These are phyloP conservation scores for Boletus fagicola DNA, from an alignment of 768 basidiomycete genomes.

Conservation along the genomic window DNA sequence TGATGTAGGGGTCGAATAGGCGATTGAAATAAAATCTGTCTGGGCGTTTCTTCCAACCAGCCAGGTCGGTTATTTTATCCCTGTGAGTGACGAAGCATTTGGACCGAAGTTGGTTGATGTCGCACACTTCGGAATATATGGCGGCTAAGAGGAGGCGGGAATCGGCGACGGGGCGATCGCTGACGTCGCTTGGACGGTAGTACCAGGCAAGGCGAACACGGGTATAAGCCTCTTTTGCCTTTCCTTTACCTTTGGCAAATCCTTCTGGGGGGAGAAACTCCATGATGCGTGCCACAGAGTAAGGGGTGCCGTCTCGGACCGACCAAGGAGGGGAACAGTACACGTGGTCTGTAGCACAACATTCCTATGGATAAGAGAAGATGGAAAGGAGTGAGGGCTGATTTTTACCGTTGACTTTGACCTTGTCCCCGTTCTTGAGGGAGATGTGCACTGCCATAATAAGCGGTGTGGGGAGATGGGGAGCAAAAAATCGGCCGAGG, in stretches of 20 bases:
- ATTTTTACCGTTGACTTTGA: slow-evolving; percentile 81
- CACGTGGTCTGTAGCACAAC: slow-evolving; percentile 79
- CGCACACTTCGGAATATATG: slow-evolving; percentile 95
- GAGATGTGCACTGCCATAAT: slow-evolving; percentile 42
- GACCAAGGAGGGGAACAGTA: slow-evolving; percentile 95
- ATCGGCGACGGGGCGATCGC: slow-evolving; percentile 87
- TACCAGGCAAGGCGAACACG: slow-evolving; percentile 94
- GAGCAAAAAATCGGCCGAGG: slow-evolving; percentile 29
- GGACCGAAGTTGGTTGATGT: slow-evolving; percentile 88
- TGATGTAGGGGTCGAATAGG: slow-evolving; percentile 96
- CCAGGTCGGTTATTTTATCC: slow-evolving; percentile 91
- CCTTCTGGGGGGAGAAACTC: slow-evolving; percentile 87
- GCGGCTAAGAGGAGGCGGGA: slow-evolving; percentile 90
- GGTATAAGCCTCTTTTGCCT: slow-evolving; percentile 66
- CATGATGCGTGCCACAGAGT: slow-evolving; percentile 95
- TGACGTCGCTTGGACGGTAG: slow-evolving; percentile 95
- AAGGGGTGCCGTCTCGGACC: slow-evolving; percentile 90
- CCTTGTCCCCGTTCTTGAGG: slow-evolving; percentile 80
- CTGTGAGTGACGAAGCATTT: slow-evolving; percentile 93
- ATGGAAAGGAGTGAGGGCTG: slow-evolving; percentile 12
- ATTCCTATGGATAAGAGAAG: slow-evolving; percentile 17
- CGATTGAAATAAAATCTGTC: slow-evolving; percentile 97
- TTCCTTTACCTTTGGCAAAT: slow-evolving; percentile 60
- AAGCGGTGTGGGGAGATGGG: slow-evolving; percentile 16
- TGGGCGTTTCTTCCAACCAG: slow-evolving; percentile 89